Percentiles rank a stretch among this genome's conserved stretches.
Conservation (phyloP, 768 basidiomycete genomes). For the Amanita brunnescens region DNA sequence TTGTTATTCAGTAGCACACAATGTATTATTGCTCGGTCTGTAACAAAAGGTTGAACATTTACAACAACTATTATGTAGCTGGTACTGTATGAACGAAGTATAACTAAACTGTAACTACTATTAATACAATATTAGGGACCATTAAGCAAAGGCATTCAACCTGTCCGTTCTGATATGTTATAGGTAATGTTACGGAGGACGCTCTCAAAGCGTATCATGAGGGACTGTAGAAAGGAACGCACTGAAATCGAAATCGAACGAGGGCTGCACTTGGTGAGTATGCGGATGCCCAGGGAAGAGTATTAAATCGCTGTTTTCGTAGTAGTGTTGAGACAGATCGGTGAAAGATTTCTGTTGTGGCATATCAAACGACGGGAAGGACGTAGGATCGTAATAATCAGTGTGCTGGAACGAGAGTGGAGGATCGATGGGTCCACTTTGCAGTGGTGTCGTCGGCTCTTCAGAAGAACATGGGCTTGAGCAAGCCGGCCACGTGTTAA, state of each 20-base stretch:
- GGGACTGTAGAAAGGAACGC: neutral
- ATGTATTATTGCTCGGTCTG: neutral
- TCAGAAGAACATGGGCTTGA: constrained; percentile 7
- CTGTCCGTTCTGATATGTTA: neutral
- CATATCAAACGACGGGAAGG: constrained; percentile 3
- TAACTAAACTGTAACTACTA: neutral
- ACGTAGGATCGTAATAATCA: constrained; percentile 4
- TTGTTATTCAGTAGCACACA: neutral
- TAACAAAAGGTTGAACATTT: neutral
- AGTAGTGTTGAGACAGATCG: neutral
- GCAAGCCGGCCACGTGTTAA: constrained; percentile 3
- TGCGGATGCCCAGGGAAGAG: neutral
- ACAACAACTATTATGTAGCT: neutral
- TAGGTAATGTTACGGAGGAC: neutral
- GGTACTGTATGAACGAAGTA: neutral
- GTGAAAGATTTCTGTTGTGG: neutral
- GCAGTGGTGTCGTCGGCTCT: constrained; percentile 2
- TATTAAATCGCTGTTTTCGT: neutral
- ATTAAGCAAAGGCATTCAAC: neutral
- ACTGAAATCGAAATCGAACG: neutral
- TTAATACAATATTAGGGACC: neutral
- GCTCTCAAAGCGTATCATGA: constrained; percentile 3
- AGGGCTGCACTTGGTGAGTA: neutral
- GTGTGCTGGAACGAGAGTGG: neutral
- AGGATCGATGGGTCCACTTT: neutral